Base-by-base conservation (phyloP, 352 stramenopile genomes). In the Thalassiosira pacifica region DNA sequence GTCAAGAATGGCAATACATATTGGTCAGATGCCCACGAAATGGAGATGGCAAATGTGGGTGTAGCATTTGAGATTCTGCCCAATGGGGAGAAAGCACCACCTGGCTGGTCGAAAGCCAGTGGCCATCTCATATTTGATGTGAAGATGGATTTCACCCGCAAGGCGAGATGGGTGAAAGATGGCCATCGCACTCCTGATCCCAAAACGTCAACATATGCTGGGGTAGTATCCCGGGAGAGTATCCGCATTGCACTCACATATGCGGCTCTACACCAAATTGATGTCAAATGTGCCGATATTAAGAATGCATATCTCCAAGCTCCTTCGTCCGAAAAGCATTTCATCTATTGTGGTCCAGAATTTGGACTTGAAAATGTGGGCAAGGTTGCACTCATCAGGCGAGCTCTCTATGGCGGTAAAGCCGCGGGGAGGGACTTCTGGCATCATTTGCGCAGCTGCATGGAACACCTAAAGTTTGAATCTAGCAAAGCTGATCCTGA, bases 331-430 rank as follows among this genome's bases (percentile, higher is more conserved):
- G 57, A 70, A 13, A 69, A 78, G 55, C 37, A 70, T 19, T 77
- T 40, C 26, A 85, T 82, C 29, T 67, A 83, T 45, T 81, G 57
- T 82, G 83, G 83, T 19, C 8, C 53, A 24, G 87, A 90, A 45
- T 93, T 91, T 81, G 76, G 92, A 32, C 64, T 76, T 27, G 86
- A 81, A 1, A 82, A 79, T 55, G 9, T 68, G 13, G 52, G 52
- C 13, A 60, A 60, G 52, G 2, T 27, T 29, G 84, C 77, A 5
- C 22, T 88, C 0, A 90, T 94, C 59, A n/a, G 22, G 37, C 4
- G 88, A 22, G 83, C 86, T n/a, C 42, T 93, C 6, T 93, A 94
- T 84, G 88, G 85, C 27, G 37, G 76, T 0, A 86, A 89, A 29
- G 34, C 53, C 13, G 45, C 63, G 10, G 86, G 82, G 32, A 42